Evolutionary conservation across 2,329 filamentous ascomycete genomes (phyloP).

Genomic region (Ophiosphaerella herpotricha): DNA sequence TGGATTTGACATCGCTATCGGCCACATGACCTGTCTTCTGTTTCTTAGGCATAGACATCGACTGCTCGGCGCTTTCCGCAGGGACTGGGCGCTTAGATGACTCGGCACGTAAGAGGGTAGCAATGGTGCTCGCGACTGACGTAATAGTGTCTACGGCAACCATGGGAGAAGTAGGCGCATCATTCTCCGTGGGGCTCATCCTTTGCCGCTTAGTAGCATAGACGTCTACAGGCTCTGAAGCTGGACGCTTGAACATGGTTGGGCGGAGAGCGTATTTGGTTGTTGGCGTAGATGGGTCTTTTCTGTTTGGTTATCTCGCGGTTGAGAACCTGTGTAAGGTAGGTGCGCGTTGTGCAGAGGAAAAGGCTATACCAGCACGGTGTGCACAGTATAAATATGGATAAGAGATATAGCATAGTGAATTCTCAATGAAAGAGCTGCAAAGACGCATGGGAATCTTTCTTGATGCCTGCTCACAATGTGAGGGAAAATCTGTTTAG

Average conservation of each 20-base stretch:
- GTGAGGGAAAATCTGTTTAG: background rate
- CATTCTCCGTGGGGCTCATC: too few species aligned
- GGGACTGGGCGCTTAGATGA: too few species aligned
- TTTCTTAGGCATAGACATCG: too few species aligned
- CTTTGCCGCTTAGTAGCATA: too few species aligned
- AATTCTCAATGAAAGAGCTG: slow-evolving; percentile 2
- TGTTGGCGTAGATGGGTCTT: background rate
- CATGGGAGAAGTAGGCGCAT: too few species aligned
- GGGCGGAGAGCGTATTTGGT: background rate
- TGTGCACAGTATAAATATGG: slow-evolving; percentile 3
- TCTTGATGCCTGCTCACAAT: slow-evolving; percentile 6
- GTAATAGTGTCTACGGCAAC: too few species aligned
- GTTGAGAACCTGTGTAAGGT: background rate
- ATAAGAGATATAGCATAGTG: background rate
- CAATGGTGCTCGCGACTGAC: too few species aligned
- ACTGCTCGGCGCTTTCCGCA: too few species aligned
- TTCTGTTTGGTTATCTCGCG: background rate
- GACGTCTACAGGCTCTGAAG: background rate
- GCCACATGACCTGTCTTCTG: too few species aligned
- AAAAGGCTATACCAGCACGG: background rate
- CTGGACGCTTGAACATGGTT: slow-evolving; percentile 11
- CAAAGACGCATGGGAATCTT: background rate
- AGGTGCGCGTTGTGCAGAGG: background rate
- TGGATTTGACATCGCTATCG: too few species aligned
- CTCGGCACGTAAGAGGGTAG: too few species aligned